phyloP scores from a whole-genome alignment of 2,329 filamentous ascomycete species.

The Colletotrichum nymphaeae region DNA sequence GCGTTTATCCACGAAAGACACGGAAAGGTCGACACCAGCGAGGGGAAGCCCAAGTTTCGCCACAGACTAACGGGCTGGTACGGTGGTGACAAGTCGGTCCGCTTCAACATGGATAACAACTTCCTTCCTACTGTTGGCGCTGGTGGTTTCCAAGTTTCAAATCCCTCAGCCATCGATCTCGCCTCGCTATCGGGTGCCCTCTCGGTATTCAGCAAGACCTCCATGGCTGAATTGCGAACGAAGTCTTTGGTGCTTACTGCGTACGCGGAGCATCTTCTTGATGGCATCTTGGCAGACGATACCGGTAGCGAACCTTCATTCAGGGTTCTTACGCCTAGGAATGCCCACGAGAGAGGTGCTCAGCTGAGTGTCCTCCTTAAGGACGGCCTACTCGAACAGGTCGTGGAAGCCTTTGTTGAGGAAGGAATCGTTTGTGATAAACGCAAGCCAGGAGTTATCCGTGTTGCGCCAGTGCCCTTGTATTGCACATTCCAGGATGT shows the following conservation, averaged over 20 bases:
- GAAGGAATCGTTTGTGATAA: slow-evolving; percentile 84
- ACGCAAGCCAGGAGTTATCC: slow-evolving; percentile 85
- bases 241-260: slow-evolving; percentile 80
- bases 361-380: slow-evolving; percentile 81
- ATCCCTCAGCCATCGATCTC: slow-evolving; percentile 82
- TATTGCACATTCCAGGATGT: slow-evolving; percentile 87
- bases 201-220: slow-evolving; percentile 78
- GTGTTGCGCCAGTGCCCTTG: slow-evolving; percentile 84
- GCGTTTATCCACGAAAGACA: slow-evolving; percentile 80
- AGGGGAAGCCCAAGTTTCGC: slow-evolving; percentile 59
- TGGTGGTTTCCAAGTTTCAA: slow-evolving; percentile 79
- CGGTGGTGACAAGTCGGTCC: slow-evolving; percentile 73
- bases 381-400: slow-evolving; percentile 75
- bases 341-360: slow-evolving; percentile 76
- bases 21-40: slow-evolving; percentile 60
- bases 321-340: slow-evolving; percentile 75
- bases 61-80: slow-evolving; percentile 81
- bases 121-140: slow-evolving; percentile 80
- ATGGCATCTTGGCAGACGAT: slow-evolving; percentile 52
- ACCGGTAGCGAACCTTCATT: slow-evolving; percentile 55
- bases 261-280: slow-evolving; percentile 79
- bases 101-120: slow-evolving; percentile 80
- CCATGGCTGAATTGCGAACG: slow-evolving; percentile 74
- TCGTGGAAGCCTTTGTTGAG: slow-evolving; percentile 72
- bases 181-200: slow-evolving; percentile 80